Evolutionary conservation across 257 asterid species (phyloP).

Genomic region (Primulina huaijiensis): DNA sequence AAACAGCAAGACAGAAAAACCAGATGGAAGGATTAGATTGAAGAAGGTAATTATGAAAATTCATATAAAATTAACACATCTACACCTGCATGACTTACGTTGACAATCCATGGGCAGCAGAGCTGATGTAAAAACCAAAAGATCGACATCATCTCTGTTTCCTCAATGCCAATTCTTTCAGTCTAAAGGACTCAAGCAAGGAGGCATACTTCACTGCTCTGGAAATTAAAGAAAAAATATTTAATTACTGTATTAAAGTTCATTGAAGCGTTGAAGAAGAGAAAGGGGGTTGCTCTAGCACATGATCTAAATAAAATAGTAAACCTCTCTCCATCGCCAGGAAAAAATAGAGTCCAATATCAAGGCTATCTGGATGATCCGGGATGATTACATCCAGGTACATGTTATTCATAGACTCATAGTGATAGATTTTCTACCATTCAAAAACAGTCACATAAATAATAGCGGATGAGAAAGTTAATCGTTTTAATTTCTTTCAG

Average conservation of each 20-base stretch:
- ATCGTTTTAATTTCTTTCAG: neutral
- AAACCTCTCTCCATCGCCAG: conserved; percentile 48
- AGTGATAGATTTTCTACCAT: neutral
- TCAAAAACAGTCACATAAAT: neutral
- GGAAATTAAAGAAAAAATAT: conserved; percentile 17
- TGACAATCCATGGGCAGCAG: conserved; percentile 46
- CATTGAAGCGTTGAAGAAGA: neutral
- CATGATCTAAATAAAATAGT: conserved; percentile 13
- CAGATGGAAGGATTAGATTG: neutral
- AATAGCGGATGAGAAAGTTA: neutral
- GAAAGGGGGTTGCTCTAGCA: neutral
- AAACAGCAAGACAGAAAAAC: neutral
- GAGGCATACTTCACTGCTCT: conserved; percentile 43
- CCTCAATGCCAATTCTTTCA: conserved; percentile 45
- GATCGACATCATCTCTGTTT: conserved; percentile 48
- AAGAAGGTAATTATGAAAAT: neutral
- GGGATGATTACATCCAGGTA: neutral
- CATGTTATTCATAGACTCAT: too few relatives aligned
- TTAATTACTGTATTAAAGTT: neutral
- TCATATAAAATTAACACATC: neutral
- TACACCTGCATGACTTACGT: conserved; percentile 36
- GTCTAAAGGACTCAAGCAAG: conserved; percentile 41
- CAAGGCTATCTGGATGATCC: conserved; percentile 38
- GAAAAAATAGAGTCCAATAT: conserved; percentile 63
- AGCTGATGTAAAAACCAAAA: conserved; percentile 61